Conservation (phyloP, 177 flowering plant genomes). For the Vitis hybrid region DNA sequence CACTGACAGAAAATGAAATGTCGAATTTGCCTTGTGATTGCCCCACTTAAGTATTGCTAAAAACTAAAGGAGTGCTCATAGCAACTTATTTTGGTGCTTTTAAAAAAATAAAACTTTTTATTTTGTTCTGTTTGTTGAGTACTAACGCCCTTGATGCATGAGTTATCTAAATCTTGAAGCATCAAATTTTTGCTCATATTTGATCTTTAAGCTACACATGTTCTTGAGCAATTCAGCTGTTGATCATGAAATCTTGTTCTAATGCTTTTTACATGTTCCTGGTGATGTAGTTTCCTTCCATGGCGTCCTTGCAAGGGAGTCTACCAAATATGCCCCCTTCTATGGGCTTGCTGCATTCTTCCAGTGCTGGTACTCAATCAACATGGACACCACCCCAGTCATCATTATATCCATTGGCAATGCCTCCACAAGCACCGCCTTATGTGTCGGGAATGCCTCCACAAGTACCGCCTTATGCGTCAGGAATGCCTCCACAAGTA, state of each 20-base stretch:
- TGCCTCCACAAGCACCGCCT: slow-evolving; percentile 27
- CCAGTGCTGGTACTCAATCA: slow-evolving; percentile 39
- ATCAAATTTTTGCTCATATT: not conserved
- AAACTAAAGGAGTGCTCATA: too few relatives aligned
- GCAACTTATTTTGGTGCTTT: too few relatives aligned
- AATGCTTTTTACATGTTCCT: slow-evolving; percentile 3
- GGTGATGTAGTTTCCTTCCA: slow-evolving; percentile 64
- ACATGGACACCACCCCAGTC: slow-evolving; percentile 52
- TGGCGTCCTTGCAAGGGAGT: slow-evolving; percentile 61
- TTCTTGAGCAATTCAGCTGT: not conserved
- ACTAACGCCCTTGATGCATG: not conserved
- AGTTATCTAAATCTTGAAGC: not conserved
- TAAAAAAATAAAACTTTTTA: too few relatives aligned
- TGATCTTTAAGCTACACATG: not conserved
- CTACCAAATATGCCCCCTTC: slow-evolving; percentile 44
- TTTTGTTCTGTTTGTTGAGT: not conserved
- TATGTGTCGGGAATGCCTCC: slow-evolving; percentile 33
- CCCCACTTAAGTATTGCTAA: not conserved
- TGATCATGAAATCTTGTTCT: not conserved
- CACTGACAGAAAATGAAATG: not conserved
- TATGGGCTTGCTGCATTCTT: slow-evolving; percentile 34
- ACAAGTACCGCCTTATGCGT: too few relatives aligned
- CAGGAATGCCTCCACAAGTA: slow-evolving; percentile 8
- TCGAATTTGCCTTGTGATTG: not conserved
- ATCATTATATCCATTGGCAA: slow-evolving; percentile 30